Evolutionary conservation across 306 rosid genomes (phyloP).

Genomic region (Vigna trinervia): DNA sequence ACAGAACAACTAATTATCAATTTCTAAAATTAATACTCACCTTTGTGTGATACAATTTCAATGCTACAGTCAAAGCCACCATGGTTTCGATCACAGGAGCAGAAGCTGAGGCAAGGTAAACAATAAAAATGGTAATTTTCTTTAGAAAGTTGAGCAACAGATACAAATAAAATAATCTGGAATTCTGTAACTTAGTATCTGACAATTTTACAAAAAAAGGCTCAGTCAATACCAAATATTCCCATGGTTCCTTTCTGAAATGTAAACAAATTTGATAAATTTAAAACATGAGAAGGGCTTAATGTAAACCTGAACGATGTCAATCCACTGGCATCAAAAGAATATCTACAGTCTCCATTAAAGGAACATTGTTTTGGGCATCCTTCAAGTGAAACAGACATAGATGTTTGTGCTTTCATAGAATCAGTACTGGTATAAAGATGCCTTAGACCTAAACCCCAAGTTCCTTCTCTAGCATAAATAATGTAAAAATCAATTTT

Average conservation of each 20-base stretch:
- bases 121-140: slow-evolving; percentile 17
- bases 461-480: slow-evolving; percentile 90
- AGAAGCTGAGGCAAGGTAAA: slow-evolving; percentile 66
- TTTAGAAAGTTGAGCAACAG: slow-evolving; percentile 32
- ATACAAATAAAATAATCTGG: slow-evolving; percentile 14
- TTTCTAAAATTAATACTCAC: slow-evolving; percentile 53
- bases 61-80: slow-evolving; percentile 98
- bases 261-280: slow-evolving; percentile 30
- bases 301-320: slow-evolving; percentile 78
- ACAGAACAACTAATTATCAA: slow-evolving; percentile 34
- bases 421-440: slow-evolving; percentile 49
- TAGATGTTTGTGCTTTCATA: slow-evolving; percentile 58
- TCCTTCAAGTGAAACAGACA: slow-evolving; percentile 91
- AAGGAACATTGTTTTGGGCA: slow-evolving; percentile 90
- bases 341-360: slow-evolving; percentile 71
- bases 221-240: slow-evolving; percentile 18
- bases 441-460: slow-evolving; percentile 85
- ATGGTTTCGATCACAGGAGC: slow-evolving; percentile 88
- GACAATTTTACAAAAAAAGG: slow-evolving; percentile 8
- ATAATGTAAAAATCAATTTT: slow-evolving; percentile 76
- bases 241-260: neutral
- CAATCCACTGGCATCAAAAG: slow-evolving; percentile 84
- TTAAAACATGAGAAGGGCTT: slow-evolving; percentile 33
- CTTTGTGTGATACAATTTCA: slow-evolving; percentile 80
- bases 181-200: slow-evolving; percentile 16